These are phyloP conservation scores for Linderniella brevidens DNA, from an alignment of 257 asterid genomes.

Conservation along the genomic window DNA sequence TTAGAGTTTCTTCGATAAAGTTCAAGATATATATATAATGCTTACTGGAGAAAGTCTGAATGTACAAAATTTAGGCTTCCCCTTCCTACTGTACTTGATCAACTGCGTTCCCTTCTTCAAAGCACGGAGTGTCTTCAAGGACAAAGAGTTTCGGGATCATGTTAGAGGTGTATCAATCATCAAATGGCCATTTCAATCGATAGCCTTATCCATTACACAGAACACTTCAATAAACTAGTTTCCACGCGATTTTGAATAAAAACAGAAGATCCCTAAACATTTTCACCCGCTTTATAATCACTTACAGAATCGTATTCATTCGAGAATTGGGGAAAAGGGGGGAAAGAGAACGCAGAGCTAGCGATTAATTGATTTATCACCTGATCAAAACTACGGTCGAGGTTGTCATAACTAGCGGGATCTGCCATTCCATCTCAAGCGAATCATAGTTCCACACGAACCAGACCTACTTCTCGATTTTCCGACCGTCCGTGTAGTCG, in stretches of 20 bases:
- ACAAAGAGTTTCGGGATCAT: slow-evolving; percentile 7
- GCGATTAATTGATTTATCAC: slow-evolving; percentile 12
- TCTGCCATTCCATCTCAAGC: slow-evolving; percentile 95
- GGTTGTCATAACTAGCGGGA: slow-evolving; percentile 72
- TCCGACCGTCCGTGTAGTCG: slow-evolving; percentile 44
- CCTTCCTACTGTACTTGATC: slow-evolving; percentile 86
- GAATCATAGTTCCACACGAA: slow-evolving; percentile 37
- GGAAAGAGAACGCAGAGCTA: neutral
- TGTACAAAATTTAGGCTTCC: slow-evolving; percentile 80
- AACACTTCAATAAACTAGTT: neutral
- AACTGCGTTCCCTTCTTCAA: slow-evolving; percentile 83
- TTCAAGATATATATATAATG: slow-evolving; percentile 8
- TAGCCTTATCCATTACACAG: neutral
- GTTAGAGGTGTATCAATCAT: neutral
- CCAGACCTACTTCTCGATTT: slow-evolving; percentile 19
- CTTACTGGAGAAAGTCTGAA: slow-evolving; percentile 79
- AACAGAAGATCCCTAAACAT: neutral
- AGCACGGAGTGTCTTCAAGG: slow-evolving; percentile 58
- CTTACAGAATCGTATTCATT: too few species aligned
- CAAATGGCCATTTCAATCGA: neutral
- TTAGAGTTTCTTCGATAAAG: neutral
- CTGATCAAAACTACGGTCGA: slow-evolving; percentile 78
- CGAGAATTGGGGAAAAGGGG: too few species aligned
- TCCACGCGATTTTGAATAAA: neutral
- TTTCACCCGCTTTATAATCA: neutral